These are phyloP conservation scores for Microstroma glucosiphilum DNA, from an alignment of 1,284 basidiomycete genomes.

Conservation along the genomic window DNA sequence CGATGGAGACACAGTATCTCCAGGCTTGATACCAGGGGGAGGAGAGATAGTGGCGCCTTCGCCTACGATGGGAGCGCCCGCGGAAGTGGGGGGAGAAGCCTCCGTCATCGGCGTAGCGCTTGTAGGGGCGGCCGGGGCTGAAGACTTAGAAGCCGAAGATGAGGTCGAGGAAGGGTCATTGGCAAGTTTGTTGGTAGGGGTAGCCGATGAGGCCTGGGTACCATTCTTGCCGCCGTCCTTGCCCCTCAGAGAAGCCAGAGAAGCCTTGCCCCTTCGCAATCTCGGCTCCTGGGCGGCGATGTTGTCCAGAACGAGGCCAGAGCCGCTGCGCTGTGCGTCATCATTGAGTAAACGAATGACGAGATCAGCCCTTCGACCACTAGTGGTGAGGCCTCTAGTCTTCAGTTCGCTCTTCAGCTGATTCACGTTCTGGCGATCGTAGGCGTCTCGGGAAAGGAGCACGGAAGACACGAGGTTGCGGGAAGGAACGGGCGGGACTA, in stretches of 20 bases:
- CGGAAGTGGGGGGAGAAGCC: not conserved
- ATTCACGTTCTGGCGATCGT: slow-evolving; percentile 7
- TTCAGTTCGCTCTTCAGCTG: slow-evolving; percentile 13
- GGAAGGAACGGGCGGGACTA: not conserved
- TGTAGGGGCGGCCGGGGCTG: not conserved
- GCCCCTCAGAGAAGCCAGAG: slow-evolving; percentile 2
- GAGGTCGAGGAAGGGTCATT: not conserved
- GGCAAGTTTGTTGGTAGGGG: not conserved
- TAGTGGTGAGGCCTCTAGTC: slow-evolving; percentile 15
- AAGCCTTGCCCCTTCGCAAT: not conserved
- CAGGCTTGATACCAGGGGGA: slow-evolving; percentile 16
- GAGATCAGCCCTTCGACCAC: slow-evolving; percentile 12
- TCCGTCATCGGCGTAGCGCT: not conserved
- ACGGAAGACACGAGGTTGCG: slow-evolving; percentile 15
- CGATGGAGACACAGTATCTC: not conserved
- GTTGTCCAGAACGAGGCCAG: not conserved
- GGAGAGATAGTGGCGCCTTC: slow-evolving; percentile 7
- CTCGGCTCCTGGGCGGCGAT: not conserved
- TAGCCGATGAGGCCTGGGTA: not conserved
- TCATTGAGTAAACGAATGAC: slow-evolving; percentile 13
- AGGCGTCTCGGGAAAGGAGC: slow-evolving; percentile 11
- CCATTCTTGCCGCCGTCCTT: not conserved
- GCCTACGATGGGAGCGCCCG: not conserved
- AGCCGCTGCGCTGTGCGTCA: slow-evolving; percentile 7
- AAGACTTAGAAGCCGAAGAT: not conserved